A percentile compares a stretch with the other conserved stretches of the same genome.
These are phyloP conservation scores for Phytophthora melonis DNA, from an alignment of 352 stramenopile genomes.

Conservation along the genomic window DNA sequence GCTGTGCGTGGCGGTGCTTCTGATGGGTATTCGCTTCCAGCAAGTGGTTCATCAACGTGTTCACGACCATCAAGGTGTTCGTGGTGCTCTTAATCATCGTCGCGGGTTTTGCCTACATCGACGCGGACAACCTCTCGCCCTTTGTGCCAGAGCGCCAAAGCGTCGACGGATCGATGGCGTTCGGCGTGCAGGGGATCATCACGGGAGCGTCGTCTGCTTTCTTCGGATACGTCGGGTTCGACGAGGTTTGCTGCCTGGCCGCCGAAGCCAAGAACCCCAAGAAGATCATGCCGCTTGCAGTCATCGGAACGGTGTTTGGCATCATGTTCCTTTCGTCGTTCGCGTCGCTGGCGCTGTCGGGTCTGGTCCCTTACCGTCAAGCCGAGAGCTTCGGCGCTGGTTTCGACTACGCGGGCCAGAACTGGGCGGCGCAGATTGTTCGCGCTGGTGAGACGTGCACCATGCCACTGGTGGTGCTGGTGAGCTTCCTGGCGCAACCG, in stretches of 20 bases:
- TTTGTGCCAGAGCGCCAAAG: constrained; percentile 70
- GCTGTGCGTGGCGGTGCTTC: constrained; percentile 74
- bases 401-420: constrained; percentile 48
- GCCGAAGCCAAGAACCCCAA: constrained; percentile 83
- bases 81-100: constrained; percentile 95
- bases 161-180: constrained; percentile 35
- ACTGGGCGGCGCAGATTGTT: constrained; percentile 65
- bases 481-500: constrained; percentile 94
- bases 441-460: constrained; percentile 77
- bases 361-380: constrained; percentile 62
- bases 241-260: constrained; percentile 94
- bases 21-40: constrained; percentile 89
- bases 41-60: constrained; percentile 91
- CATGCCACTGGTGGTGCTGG: constrained; percentile 94
- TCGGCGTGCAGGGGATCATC: constrained; percentile 73
- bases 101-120: constrained; percentile 84
- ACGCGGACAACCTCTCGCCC: constrained; percentile 83
- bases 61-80: constrained; percentile 82
- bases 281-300: constrained; percentile 78
- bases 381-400: constrained; percentile 51
- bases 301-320: constrained; percentile 84
- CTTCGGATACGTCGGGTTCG: constrained; percentile 95
- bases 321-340: constrained; percentile 82
- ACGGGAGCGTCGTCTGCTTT: constrained; percentile 88
- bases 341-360: constrained; percentile 86